Evolutionary conservation across 768 basidiomycete genomes (phyloP).

Genomic region (Pleurotus citrinopileatus): DNA sequence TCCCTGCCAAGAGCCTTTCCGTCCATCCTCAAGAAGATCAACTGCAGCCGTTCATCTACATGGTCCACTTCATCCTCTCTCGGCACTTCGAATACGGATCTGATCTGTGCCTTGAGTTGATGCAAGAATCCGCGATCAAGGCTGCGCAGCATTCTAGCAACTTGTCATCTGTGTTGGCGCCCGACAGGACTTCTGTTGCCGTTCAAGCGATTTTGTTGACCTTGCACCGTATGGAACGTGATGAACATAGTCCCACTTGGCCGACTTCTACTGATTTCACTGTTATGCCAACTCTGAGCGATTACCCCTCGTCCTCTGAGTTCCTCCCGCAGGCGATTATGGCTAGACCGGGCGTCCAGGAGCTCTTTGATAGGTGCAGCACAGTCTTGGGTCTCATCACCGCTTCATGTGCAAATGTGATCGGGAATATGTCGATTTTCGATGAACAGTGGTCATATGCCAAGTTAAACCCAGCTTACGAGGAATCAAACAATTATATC

Average conservation of each 20-base stretch:
- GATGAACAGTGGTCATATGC: conserved; percentile 80
- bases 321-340: conserved; percentile 53
- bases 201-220: conserved; percentile 77
- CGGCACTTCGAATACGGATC: conserved; percentile 84
- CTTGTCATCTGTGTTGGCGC: conserved; percentile 45
- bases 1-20: conserved; percentile 63
- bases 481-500: conserved; percentile 67
- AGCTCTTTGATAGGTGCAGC: conserved; percentile 67
- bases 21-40: conserved; percentile 72
- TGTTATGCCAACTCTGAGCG: conserved; percentile 47
- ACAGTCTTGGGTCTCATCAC: conserved; percentile 57
- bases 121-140: conserved; percentile 63
- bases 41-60: conserved; percentile 72
- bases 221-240: conserved; percentile 68
- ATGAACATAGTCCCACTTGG: conserved; percentile 70
- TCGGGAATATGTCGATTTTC: conserved; percentile 77
- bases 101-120: conserved; percentile 76
- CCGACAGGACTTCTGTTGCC: conserved; percentile 73
- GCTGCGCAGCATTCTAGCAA: conserved; percentile 38
- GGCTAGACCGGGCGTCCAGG: conserved; percentile 65
- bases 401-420: conserved; percentile 53
- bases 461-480: conserved; percentile 55
- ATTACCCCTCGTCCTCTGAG: conserved; percentile 71
- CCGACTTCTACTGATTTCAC: conserved; percentile 73
- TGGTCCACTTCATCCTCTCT: conserved; percentile 79